Evolutionary conservation across 2,329 filamentous ascomycete genomes (phyloP), one percentile per base, ranked within the genome.

Genomic region (Lachnum nothofagi): DNA sequence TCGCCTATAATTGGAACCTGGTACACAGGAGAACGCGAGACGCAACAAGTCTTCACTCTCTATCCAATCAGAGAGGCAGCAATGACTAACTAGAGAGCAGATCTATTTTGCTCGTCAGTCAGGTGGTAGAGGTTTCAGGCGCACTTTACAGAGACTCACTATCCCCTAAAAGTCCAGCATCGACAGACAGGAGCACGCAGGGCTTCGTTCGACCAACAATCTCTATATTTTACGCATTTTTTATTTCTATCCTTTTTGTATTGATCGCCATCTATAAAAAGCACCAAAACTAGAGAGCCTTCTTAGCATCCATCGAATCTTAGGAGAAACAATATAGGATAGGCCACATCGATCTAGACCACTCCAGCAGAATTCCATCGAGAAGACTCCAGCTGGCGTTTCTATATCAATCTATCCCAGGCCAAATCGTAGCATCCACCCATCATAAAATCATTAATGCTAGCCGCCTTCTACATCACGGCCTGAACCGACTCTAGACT

Each of bases 401-500:
- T 39, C 37, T 24, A 39, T 39, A 39, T 25, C 23, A 4, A 6
- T 16, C 34, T 16, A 37, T 37, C n/a, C 17, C 10, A 8, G 19
- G 19, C 3, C 19, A 39, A 39, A 4, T 22, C 10, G 16, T 45
- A n/a, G n/a, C 42, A 46, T 41, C 49, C 42, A 42, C 35, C n/a
- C 45, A 41, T 59, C 55, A 52, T 57, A 42, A 54, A 39, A 48
- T 56, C 57, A 58, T 60, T 54, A 58, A 45, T 39, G 37, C 23
- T 10, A 33, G 37, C 25, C 27, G 27, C 51, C 37, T 51, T 29
- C 24, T 25, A 22, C 27, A 24, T 23, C 31, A 29, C 8, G n/a
- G 8, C 31, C 5, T 5, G n/a, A 6, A 5, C 31, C 16, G 23
- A 39, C 37, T 23, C 16, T 12, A n/a, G 20, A 39, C 9, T 3